Conservation (phyloP, 176 grass and related monocot species). For the Aegilops bicornis region DNA sequence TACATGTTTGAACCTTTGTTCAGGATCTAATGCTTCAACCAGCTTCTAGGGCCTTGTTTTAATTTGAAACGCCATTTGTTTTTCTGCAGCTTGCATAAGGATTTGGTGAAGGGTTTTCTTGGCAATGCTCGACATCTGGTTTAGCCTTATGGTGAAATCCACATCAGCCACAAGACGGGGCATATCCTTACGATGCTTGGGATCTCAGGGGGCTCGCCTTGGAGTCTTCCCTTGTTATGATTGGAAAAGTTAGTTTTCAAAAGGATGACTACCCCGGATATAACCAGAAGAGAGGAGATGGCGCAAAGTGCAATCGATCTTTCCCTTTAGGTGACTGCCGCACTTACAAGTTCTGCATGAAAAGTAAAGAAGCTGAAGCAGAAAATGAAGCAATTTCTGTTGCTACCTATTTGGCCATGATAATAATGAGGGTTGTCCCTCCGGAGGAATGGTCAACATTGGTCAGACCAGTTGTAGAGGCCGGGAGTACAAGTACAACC, state of each 20-base stretch:
- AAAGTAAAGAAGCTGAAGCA: neutral
- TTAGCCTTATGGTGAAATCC: conserved; percentile 43
- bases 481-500: no score
- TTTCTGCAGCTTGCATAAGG: conserved; percentile 36
- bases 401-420: neutral
- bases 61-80: neutral
- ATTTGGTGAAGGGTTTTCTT: conserved; percentile 27
- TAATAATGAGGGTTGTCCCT: no score
- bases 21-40: neutral
- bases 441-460: no score
- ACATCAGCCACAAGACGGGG: conserved; percentile 50
- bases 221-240: conserved; percentile 22
- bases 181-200: conserved; percentile 20
- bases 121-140: conserved; percentile 28
- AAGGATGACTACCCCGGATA: conserved; percentile 53
- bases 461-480: no score
- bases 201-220: conserved; percentile 31
- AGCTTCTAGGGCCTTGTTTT: neutral
- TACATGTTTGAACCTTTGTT: neutral
- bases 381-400: neutral
- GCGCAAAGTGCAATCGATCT: conserved; percentile 10
- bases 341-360: conserved; percentile 38
- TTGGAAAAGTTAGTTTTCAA: conserved; percentile 9
- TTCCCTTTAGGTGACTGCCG: conserved; percentile 33
- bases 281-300: conserved; percentile 52